Evolutionary conservation across 2,329 filamentous ascomycete species (phyloP).

Genomic region (Fusarium sp.): DNA sequence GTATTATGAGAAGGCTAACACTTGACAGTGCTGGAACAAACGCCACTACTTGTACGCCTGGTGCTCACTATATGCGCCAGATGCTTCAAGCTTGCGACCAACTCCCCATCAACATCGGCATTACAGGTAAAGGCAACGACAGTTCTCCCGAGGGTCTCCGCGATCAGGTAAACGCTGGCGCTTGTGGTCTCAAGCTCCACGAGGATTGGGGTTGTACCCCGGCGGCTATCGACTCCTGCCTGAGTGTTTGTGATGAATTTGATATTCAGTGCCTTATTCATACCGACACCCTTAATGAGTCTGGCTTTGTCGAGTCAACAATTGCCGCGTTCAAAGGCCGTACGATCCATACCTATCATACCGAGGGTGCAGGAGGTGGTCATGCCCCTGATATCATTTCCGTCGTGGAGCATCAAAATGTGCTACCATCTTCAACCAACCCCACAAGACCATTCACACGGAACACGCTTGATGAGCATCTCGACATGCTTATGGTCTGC

Average conservation of each 20-base stretch:
- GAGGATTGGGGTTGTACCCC: conserved; percentile 97
- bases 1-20: conserved; percentile 24
- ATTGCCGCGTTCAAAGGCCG: conserved; percentile 87
- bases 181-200: conserved; percentile 92
- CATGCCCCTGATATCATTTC: conserved; percentile 97
- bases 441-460: conserved; percentile 90
- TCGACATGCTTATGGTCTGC: conserved; percentile 99
- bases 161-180: conserved; percentile 87
- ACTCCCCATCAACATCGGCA: conserved; percentile 88
- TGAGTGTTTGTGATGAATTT: conserved; percentile 88
- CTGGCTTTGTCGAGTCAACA: conserved; percentile 95
- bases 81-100: conserved; percentile 91
- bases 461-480: conserved; percentile 95
- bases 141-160: conserved; percentile 77
- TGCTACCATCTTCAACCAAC: conserved; percentile 92
- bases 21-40: conserved; percentile 81
- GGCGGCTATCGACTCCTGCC: conserved; percentile 89
- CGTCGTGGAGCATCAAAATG: conserved; percentile 89
- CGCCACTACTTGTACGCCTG: conserved; percentile 94
- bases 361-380: conserved; percentile 93
- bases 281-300: conserved; percentile 96
- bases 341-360: conserved; percentile 97
- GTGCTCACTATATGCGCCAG: conserved; percentile 83
- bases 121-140: conserved; percentile 96
- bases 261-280: conserved; percentile 96